Conservation (phyloP, 352 stramenopile species). For the Globisporangium camurandrum region DNA sequence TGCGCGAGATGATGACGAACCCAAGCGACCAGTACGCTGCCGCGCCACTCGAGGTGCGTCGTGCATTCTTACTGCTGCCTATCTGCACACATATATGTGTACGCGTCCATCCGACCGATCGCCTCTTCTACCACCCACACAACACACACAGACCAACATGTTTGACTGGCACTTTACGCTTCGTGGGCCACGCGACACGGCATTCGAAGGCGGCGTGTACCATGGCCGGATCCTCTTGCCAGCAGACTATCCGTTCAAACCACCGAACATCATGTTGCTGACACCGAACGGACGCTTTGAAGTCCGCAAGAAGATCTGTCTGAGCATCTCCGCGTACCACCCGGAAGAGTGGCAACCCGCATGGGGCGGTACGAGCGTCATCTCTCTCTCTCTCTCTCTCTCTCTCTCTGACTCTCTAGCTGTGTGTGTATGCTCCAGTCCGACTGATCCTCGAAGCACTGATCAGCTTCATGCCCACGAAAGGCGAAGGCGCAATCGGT, state of each 20-base stretch:
- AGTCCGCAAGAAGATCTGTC: conserved; percentile 97
- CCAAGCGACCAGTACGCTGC: conserved; percentile 79
- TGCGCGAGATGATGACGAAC: conserved; percentile 85
- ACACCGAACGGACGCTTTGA: conserved; percentile 97
- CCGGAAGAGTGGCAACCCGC: conserved; percentile 96
- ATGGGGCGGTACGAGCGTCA: conserved; percentile 66
- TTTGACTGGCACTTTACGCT: conserved; percentile 98
- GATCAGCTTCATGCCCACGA: conserved; percentile 96
- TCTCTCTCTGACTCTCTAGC: not conserved
- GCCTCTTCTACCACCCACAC: not conserved
- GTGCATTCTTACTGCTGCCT: not conserved
- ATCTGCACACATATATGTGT: not conserved
- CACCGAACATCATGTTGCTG: conserved; percentile 97
- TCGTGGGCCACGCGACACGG: conserved; percentile 91
- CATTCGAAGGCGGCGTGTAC: conserved; percentile 97
- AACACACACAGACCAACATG: conserved; percentile 63
- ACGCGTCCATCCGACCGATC: no score
- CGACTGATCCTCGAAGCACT: conserved; percentile 97
- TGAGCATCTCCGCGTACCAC: conserved; percentile 97
- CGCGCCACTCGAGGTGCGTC: conserved; percentile 55
- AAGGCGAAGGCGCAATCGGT: conserved; percentile 78
- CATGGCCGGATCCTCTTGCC: conserved; percentile 96
- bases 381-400: not conserved
- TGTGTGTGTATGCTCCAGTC: conserved; percentile 39
- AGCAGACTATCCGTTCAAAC: conserved; percentile 93